Base-by-base conservation (phyloP, 225 moss, liverwort and hornwort species). In the Neckera pumila region DNA sequence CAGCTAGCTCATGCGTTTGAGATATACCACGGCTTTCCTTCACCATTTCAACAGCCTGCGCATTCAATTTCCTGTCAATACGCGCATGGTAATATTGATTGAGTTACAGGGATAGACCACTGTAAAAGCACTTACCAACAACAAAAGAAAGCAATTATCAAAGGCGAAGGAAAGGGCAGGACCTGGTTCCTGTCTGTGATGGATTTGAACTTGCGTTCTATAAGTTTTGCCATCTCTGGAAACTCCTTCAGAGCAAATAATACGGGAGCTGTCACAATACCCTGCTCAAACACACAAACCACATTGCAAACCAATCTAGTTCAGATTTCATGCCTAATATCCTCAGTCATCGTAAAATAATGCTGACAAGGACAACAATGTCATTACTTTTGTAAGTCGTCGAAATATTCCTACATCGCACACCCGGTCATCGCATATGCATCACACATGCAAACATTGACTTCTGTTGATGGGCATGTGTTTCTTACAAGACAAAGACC, bases 1-100 rank as follows among this genome's bases (percentile, higher is more conserved):
- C 92, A 63, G 97, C 98, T 49, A 99, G 89, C 85, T 95, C 91
- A 49, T 95, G 95, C 45, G 98, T 99, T 91, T 87, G 94, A 64
- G 89, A 71, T 86, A 97, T 95, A 27, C 97, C 97, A 58, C 89
- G 88, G 85, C 98, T 98, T 76, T 92, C 90, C 69, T 90, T 95
- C 83, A 99, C 97, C 96, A 97, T 95, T 86, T 97, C 95, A 89
- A 96, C 89, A 82, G 96, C 96, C 98, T 97, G 96, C 88, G 89
- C 34, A 87, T 70, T 59, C 80, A 64, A 28, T 86, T 51, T 54
- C 34, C 63, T 66, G 49, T 91, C 66, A 90, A 75, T 51, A 84
- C 40, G 81, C 27, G 84, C 67, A 63, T 59, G 26, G 60, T 49
- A 57, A 72, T 81, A 71, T 42, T 86, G 57, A 71, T 64, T 64